These are phyloP conservation scores for Zygoascus flipseniorum DNA, from an alignment of 805 yeast species.

Conservation along the genomic window DNA sequence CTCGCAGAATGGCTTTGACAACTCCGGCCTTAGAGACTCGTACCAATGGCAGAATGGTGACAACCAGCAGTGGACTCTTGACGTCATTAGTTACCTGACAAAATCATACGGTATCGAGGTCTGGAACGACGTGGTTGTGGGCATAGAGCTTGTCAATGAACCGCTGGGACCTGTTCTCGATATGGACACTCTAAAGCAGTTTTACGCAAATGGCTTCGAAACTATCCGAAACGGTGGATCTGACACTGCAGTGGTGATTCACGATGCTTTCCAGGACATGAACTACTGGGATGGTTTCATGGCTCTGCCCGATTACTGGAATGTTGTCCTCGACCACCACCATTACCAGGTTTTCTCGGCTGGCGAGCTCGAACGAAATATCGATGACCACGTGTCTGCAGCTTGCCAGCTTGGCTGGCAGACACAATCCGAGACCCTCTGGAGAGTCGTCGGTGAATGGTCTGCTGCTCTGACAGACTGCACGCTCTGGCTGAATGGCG, in stretches of 20 bases:
- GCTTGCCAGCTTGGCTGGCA: slow-evolving; percentile 46
- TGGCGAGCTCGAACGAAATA: slow-evolving; percentile 47
- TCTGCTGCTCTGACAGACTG: slow-evolving; percentile 90
- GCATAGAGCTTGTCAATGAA: slow-evolving; percentile 81
- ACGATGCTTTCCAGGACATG: slow-evolving; percentile 67
- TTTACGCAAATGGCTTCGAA: slow-evolving; percentile 54
- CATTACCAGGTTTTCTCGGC: slow-evolving; percentile 78
- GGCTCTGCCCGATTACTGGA: slow-evolving; percentile 40
- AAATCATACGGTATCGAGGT: slow-evolving; percentile 54
- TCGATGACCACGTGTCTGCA: slow-evolving; percentile 52
- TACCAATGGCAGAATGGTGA: slow-evolving; percentile 43
- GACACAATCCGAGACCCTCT: slow-evolving; percentile 47
- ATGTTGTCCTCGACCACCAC: slow-evolving; percentile 79
- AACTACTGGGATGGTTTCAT: slow-evolving; percentile 58
- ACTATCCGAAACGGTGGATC: slow-evolving; percentile 47
- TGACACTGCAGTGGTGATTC: slow-evolving; percentile 55
- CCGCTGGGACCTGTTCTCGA: slow-evolving; percentile 71
- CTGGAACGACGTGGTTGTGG: slow-evolving; percentile 66
- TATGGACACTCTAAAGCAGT: slow-evolving; percentile 48
- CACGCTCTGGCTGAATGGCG: slow-evolving; percentile 83
- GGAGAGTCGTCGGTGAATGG: slow-evolving; percentile 84
- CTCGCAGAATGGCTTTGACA: slow-evolving; percentile 92
- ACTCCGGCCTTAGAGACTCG: slow-evolving; percentile 73
- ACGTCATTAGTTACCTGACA: slow-evolving; percentile 47
- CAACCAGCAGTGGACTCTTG: slow-evolving; percentile 46